Conservation (phyloP, 495 filamentous ascomycete species). For the Xylaria venustula region DNA sequence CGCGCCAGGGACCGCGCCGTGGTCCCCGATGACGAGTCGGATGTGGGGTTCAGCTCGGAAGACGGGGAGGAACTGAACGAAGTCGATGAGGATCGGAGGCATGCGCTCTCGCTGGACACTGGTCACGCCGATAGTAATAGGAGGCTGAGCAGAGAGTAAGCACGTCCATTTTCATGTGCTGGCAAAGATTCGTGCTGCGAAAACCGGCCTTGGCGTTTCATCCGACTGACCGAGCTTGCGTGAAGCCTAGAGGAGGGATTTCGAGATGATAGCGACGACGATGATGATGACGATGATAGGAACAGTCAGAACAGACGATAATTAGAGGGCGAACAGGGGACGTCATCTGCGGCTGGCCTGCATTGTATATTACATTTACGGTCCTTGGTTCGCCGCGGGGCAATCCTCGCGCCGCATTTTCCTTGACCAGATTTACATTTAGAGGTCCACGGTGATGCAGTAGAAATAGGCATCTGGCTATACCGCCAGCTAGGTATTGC, state of each 20-base stretch:
- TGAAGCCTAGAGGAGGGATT: conserved; percentile 73
- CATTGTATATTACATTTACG: background rate
- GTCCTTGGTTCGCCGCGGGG: background rate
- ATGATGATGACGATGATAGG: conserved; percentile 47
- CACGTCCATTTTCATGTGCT: conserved; percentile 2
- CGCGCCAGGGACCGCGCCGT: conserved; percentile 33
- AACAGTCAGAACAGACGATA: conserved; percentile 17
- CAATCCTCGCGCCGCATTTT: background rate
- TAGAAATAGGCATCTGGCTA: background rate
- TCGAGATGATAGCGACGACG: conserved; percentile 75
- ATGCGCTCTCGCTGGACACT: conserved; percentile 59
- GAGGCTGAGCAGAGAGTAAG: conserved; percentile 72
- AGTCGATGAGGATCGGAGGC: conserved; percentile 67
- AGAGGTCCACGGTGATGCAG: background rate
- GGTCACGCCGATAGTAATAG: conserved; percentile 51
- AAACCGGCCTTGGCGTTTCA: background rate
- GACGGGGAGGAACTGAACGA: conserved; percentile 62
- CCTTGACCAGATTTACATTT: background rate
- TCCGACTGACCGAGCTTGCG: conserved; percentile 21
- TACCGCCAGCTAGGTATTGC: too few species aligned
- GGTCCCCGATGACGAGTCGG: conserved; percentile 39
- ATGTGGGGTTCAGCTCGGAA: conserved; percentile 48
- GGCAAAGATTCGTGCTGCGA: background rate
- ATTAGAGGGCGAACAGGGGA: background rate
- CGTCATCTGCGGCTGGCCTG: background rate